phyloP scores from a whole-genome alignment of 805 yeast genomes.

The Torulaspora delbrueckii region DNA sequence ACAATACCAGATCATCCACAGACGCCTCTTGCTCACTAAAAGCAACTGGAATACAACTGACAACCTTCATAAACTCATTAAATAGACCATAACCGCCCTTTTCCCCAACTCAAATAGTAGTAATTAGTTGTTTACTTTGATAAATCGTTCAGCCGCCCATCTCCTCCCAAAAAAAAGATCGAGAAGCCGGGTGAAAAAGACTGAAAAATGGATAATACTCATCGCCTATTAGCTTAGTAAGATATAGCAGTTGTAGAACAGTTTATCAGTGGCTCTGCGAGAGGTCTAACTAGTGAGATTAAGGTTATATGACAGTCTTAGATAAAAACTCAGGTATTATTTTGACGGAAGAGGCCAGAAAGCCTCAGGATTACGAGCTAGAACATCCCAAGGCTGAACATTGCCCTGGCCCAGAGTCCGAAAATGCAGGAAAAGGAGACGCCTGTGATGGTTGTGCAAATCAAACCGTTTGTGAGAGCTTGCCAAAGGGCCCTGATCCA shows the following conservation, averaged over 20 bases:
- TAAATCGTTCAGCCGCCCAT: background rate
- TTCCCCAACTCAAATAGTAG: background rate
- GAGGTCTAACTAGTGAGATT: background rate
- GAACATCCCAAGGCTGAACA: conserved; percentile 89
- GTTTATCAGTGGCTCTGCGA: background rate
- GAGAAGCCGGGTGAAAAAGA: background rate
- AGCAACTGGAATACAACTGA: conserved; percentile 20
- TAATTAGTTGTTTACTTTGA: background rate
- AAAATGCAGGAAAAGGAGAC: conserved; percentile 86
- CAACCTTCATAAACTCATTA: conserved; percentile 13
- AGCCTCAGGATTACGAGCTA: conserved; percentile 32
- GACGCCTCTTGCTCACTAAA: conserved; percentile 1
- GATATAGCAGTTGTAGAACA: background rate
- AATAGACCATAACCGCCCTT: background rate
- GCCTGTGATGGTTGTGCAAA: conserved; percentile 96
- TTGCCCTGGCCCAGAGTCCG: conserved; percentile 98
- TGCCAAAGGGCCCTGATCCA: conserved; percentile 94
- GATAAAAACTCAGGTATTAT: background rate
- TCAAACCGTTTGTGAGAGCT: conserved; percentile 79
- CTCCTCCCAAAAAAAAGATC: background rate
- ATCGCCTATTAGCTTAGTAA: background rate
- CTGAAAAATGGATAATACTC: background rate
- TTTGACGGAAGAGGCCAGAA: conserved; percentile 9
- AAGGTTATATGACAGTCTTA: background rate
- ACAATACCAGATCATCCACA: conserved; percentile 15